Percentiles rank a stretch among this genome's conserved stretches.
phyloP scores from a whole-genome alignment of 768 basidiomycete species.

The Pisolithus orientalis region DNA sequence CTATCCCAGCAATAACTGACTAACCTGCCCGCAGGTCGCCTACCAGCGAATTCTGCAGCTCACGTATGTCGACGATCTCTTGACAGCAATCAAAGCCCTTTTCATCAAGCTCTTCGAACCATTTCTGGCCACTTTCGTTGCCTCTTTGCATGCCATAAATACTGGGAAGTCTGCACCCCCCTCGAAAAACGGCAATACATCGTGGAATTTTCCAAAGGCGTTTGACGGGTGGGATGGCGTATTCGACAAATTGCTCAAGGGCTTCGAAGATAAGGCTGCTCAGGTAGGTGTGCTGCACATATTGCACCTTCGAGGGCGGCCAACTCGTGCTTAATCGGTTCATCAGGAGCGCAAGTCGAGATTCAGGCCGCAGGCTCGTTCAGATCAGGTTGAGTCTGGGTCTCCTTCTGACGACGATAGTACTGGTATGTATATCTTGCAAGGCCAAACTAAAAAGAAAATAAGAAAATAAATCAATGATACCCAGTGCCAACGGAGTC shows the following conservation, averaged over 20 bases:
- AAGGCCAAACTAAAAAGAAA: no score
- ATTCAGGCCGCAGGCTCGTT: constrained; percentile 35
- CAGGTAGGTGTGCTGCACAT: constrained; percentile 35
- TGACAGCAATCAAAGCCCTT: constrained; percentile 70
- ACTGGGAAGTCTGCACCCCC: constrained; percentile 29
- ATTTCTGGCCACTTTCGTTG: constrained; percentile 75
- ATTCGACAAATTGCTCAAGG: constrained; percentile 70
- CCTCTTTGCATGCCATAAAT: constrained; percentile 67
- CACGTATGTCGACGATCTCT: constrained; percentile 87
- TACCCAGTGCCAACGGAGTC: constrained; percentile 42
- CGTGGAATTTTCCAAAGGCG: constrained; percentile 66
- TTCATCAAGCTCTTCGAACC: constrained; percentile 87
- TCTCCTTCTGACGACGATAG: constrained; percentile 54
- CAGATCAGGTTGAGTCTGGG: constrained; percentile 31
- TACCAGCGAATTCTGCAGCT: constrained; percentile 95
- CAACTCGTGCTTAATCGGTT: constrained; percentile 2
- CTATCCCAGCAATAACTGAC: background rate
- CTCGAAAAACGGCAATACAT: constrained; percentile 29
- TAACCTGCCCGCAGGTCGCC: constrained; percentile 58
- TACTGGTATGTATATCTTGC: constrained; percentile 37
- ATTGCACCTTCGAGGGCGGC: background rate
- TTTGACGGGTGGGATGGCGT: constrained; percentile 77
- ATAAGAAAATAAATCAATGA: background rate
- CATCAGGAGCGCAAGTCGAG: constrained; percentile 69
- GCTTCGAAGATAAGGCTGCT: constrained; percentile 70